These are phyloP conservation scores for Malassezia dermatis DNA, from an alignment of 1,284 basidiomycete genomes.

Conservation along the genomic window DNA sequence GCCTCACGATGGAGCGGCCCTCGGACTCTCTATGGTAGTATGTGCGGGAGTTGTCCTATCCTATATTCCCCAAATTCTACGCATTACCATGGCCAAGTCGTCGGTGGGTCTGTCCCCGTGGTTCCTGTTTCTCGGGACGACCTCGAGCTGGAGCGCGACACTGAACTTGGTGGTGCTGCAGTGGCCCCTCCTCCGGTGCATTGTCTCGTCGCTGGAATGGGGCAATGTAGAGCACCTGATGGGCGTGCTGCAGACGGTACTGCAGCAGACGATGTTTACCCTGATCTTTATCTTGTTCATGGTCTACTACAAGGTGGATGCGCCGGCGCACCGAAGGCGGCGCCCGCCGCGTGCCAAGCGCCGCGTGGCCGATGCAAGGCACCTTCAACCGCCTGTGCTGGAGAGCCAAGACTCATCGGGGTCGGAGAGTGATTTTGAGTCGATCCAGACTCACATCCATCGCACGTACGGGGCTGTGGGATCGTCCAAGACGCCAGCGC, in stretches of 20 bases:
- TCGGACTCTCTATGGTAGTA: slow-evolving; percentile 63
- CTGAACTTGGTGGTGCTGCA: slow-evolving; percentile 63
- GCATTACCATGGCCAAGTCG: slow-evolving; percentile 54
- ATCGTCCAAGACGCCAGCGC: background rate
- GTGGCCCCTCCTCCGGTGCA: slow-evolving; percentile 70
- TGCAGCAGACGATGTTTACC: slow-evolving; percentile 79
- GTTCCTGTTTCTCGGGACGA: slow-evolving; percentile 85
- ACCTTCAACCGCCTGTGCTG: background rate
- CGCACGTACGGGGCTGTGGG: slow-evolving; percentile 29
- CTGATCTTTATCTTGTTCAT: slow-evolving; percentile 72
- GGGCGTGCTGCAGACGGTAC: slow-evolving; percentile 69
- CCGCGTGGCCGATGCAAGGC: slow-evolving; percentile 2
- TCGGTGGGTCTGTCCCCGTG: slow-evolving; percentile 83
- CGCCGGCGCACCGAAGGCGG: slow-evolving; percentile 48
- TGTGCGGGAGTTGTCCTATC: slow-evolving; percentile 72
- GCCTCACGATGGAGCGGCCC: slow-evolving; percentile 62
- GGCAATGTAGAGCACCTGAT: slow-evolving; percentile 61
- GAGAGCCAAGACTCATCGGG: slow-evolving; percentile 26
- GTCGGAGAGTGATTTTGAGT: slow-evolving; percentile 40
- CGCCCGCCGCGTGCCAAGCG: slow-evolving; percentile 21
- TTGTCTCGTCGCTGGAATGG: slow-evolving; percentile 52
- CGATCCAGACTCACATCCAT: slow-evolving; percentile 40
- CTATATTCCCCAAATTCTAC: slow-evolving; percentile 77
- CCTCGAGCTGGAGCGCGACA: slow-evolving; percentile 50
- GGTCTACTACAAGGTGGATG: slow-evolving; percentile 67